Evolutionary conservation across 176 grass and related monocot genomes (phyloP), one percentile per base, ranked within the genome.

Genomic region (Avena eriantha): DNA sequence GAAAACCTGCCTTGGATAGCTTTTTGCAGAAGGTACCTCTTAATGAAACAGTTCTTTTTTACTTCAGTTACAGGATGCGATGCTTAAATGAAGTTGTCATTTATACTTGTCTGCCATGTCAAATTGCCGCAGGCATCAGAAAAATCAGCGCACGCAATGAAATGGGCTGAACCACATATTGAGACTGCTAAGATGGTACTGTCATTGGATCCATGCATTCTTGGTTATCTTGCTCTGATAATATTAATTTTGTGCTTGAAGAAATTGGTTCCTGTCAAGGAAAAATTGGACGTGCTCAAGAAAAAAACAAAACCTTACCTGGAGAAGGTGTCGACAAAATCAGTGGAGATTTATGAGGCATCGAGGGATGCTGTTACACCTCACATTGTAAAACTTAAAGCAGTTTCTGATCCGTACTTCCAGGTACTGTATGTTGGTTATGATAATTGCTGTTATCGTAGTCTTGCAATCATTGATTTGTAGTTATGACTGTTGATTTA

Each of bases 221-320:
- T 77, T 39, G 49, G 80, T 83, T 74, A 55, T 79, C 72, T 84
- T 88, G n/a, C 16, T 51, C 59, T 73, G 49, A 92, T 43, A 43
- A 51, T 57, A 72, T 84, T 33, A 72, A 24, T 72, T 60, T 85
- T 8, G 10, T 88, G 59, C 17, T 81, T 96, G 80, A 92, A 99
- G 97, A 94, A 92, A 99, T 95, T 87, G 94, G 29, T 93, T 61
- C 97, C 97, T 75, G 87, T 91, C 58, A 93, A 96, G 88, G 94
- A 98, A 83, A 92, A 90, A 53, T 88, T 90, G 85, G 83, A 87
- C 22, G 65, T 90, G 50, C 67, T 99, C 45, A 89, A 91, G 84
- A 94, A 89, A 63, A 89, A 88, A 11, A 47, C 87, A 81, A 87
- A 92, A 88, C 97, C 97, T 24, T 92, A 97, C 18, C 12, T 97